These are phyloP conservation scores for Cystobasidiopsis lactophilus DNA, from an alignment of 768 basidiomycete genomes.

Conservation along the genomic window DNA sequence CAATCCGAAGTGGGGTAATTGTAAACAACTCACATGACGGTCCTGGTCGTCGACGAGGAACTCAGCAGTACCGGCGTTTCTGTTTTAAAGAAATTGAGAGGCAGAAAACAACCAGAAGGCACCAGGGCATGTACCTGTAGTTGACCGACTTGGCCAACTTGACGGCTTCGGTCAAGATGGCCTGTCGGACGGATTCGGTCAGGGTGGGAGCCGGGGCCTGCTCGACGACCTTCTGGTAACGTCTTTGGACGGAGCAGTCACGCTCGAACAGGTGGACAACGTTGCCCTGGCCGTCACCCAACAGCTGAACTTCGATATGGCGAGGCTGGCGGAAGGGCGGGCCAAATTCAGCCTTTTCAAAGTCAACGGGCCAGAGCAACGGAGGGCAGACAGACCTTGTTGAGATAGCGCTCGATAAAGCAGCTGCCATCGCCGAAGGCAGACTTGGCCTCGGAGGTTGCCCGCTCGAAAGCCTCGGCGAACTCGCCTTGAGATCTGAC, in stretches of 20 bases:
- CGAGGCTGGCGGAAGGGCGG: conserved; percentile 61
- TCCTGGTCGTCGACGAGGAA: conserved; percentile 94
- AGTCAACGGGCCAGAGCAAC: too few species aligned
- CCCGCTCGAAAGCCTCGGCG: conserved; percentile 67
- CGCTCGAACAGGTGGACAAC: conserved; percentile 96
- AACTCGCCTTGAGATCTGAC: conserved; percentile 85
- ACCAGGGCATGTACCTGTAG: conserved; percentile 86
- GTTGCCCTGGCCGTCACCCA: conserved; percentile 80
- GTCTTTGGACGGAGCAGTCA: conserved; percentile 91
- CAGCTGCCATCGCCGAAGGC: conserved; percentile 98
- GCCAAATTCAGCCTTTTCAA: neutral
- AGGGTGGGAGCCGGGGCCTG: conserved; percentile 91
- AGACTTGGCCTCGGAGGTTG: conserved; percentile 80
- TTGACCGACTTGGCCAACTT: conserved; percentile 80
- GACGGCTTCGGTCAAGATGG: conserved; percentile 73
- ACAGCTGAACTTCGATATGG: conserved; percentile 90
- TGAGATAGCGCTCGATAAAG: conserved; percentile 93
- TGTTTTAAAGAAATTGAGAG: neutral
- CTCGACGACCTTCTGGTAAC: conserved; percentile 95
- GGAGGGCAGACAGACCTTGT: conserved; percentile 30
- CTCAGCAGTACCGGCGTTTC: conserved; percentile 30
- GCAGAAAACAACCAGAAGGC: conserved; percentile 27
- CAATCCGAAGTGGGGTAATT: neutral
- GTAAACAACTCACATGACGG: conserved; percentile 32
- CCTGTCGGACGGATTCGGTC: conserved; percentile 69